Conservation (phyloP, 2,329 filamentous ascomycete species). For the Stagonosporopsis tanaceti region DNA sequence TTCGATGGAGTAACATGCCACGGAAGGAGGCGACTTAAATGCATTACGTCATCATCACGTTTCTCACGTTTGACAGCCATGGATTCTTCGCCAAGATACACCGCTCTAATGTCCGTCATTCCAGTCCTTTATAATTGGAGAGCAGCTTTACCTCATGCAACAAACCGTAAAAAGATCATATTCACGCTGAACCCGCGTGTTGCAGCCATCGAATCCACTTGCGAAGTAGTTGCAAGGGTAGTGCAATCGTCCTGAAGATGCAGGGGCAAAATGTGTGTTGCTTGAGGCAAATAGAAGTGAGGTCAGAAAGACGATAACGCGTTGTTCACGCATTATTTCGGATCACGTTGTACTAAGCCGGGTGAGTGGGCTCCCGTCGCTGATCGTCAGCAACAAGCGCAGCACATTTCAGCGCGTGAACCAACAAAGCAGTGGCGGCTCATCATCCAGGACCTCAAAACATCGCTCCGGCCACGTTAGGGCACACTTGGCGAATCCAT, state of each 20-base stretch:
- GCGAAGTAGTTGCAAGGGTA: neutral
- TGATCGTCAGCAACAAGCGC: neutral
- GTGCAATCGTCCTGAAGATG: neutral
- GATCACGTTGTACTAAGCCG: neutral
- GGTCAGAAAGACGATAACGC: neutral
- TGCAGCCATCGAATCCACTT: neutral
- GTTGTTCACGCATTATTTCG: constrained; percentile 2
- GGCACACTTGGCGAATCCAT: constrained; percentile 12
- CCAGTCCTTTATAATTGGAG: too few species aligned
- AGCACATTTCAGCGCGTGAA: neutral
- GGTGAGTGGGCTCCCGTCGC: constrained; percentile 5
- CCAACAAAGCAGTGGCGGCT: neutral
- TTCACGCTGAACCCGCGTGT: neutral
- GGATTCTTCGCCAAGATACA: too few species aligned
- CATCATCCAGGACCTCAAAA: neutral
- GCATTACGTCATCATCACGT: neutral
- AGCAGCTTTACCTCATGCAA: neutral
- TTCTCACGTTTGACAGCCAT: too few species aligned
- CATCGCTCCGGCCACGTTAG: constrained; percentile 2
- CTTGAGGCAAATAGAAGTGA: neutral
- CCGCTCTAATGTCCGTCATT: neutral
- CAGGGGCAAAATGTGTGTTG: too few species aligned
- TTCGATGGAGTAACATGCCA: neutral
- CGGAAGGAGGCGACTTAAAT: neutral
- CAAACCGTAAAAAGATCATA: neutral